phyloP scores from a whole-genome alignment of 2,329 filamentous ascomycete genomes.

The Aspergillus neotritici region DNA sequence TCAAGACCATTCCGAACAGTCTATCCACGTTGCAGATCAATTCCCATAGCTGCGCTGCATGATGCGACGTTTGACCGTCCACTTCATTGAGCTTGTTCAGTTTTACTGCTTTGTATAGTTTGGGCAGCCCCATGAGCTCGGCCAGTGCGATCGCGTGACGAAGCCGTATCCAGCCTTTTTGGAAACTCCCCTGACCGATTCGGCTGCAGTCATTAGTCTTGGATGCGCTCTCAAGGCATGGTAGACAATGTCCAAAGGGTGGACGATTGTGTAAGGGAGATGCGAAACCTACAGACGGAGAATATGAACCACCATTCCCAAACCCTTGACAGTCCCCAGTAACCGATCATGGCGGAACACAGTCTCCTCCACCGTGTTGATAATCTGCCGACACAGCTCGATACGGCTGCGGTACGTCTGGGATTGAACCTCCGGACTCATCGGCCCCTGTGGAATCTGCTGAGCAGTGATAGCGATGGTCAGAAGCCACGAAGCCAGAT shows the following conservation, averaged over 20 bases:
- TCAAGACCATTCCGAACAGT: slow-evolving; percentile 29
- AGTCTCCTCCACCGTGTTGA: slow-evolving; percentile 8
- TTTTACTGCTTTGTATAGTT: slow-evolving; percentile 1
- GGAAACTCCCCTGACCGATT: slow-evolving; percentile 30
- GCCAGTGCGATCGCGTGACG: slow-evolving; percentile 36
- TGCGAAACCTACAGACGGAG: slow-evolving; percentile 29
- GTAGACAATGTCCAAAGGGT: not conserved
- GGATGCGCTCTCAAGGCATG: not conserved
- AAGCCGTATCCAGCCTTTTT: slow-evolving; percentile 33
- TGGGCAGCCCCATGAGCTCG: slow-evolving; percentile 35
- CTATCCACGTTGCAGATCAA: slow-evolving; percentile 29
- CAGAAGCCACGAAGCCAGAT: slow-evolving; percentile 13
- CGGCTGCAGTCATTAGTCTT: slow-evolving; percentile 16
- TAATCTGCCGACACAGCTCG: slow-evolving; percentile 5
- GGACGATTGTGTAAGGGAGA: not conserved
- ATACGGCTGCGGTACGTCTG: slow-evolving; percentile 1
- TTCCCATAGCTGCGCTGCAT: slow-evolving; percentile 28
- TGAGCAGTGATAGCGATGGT: slow-evolving; percentile 12
- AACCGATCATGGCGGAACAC: slow-evolving; percentile 14
- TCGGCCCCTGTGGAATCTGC: slow-evolving; percentile 4
- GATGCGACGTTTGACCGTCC: slow-evolving; percentile 6
- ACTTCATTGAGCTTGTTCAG: not conserved
- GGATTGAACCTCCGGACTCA: not conserved
- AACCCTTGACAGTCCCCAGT: slow-evolving; percentile 8
- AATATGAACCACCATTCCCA: slow-evolving; percentile 27